Evolutionary conservation across 75 land plant genomes (phyloP).

Genomic region (Larix kaempferi): DNA sequence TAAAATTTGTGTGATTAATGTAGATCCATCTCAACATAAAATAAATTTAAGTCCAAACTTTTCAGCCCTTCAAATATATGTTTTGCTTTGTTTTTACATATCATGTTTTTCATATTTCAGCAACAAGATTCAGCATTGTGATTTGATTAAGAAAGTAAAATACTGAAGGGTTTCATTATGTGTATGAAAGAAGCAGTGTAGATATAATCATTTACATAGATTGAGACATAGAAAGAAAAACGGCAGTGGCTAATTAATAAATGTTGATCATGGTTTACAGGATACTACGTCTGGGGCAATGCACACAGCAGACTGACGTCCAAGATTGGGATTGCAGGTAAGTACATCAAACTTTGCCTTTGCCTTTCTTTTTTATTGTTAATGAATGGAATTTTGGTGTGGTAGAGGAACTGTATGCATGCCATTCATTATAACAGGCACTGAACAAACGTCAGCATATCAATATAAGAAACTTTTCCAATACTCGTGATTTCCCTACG

Average conservation of each 20-base stretch:
- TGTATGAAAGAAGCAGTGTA: neutral
- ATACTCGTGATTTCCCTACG: neutral
- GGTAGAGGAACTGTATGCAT: neutral
- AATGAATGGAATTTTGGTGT: neutral
- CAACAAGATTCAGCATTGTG: too few relatives aligned
- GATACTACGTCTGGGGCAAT: neutral
- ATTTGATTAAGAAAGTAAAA: neutral
- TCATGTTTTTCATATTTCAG: too few relatives aligned
- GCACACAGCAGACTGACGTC: neutral
- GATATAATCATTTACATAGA: neutral
- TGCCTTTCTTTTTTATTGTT: neutral
- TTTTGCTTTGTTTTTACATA: too few relatives aligned
- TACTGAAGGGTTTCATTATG: neutral
- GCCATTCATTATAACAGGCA: neutral
- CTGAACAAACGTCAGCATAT: neutral
- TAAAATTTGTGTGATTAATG: too few relatives aligned
- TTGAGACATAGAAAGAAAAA: neutral
- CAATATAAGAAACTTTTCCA: too few relatives aligned
- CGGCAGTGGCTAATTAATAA: neutral
- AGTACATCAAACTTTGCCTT: neutral
- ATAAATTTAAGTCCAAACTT: too few relatives aligned
- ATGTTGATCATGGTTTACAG: neutral
- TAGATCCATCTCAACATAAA: too few relatives aligned
- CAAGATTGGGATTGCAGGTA: constrained; percentile 5
- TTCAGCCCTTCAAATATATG: too few relatives aligned